phyloP scores from a whole-genome alignment of 192 early-diverging fungal species.

The Podila horticola region DNA sequence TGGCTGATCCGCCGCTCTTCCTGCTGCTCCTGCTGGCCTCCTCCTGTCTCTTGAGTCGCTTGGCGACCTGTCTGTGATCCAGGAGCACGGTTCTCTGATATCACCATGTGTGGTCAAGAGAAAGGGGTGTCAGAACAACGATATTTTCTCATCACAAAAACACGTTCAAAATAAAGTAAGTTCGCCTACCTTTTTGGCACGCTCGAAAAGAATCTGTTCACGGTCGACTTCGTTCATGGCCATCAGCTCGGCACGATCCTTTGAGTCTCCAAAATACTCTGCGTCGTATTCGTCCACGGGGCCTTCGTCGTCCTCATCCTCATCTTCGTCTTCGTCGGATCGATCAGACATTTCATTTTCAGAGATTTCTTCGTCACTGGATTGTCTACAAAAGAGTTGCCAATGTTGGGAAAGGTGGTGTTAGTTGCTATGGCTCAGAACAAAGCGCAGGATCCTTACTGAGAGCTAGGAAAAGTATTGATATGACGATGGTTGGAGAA shows the following conservation, averaged over 20 bases:
- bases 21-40: conserved; percentile 46
- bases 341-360: conserved; percentile 41
- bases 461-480: no score
- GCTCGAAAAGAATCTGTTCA: conserved; percentile 80
- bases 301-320: conserved; percentile 65
- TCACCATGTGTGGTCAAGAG: neutral
- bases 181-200: conserved; percentile 67
- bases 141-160: no score
- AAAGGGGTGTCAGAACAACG: neutral
- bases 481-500: no score
- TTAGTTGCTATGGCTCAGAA: neutral
- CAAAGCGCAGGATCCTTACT: neutral
- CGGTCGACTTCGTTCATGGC: conserved; percentile 78
- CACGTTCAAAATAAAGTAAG: neutral
- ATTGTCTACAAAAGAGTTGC: conserved; percentile 8
- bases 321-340: conserved; percentile 55
- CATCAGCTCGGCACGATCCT: conserved; percentile 66
- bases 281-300: conserved; percentile 77
- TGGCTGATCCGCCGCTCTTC: conserved; percentile 30
- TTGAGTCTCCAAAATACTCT: conserved; percentile 78
- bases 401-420: no score
- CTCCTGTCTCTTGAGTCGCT: conserved; percentile 45
- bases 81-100: conserved; percentile 23
- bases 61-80: conserved; percentile 47
- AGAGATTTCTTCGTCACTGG: conserved; percentile 55